Evolutionary conservation across 345 rosid genomes (phyloP), one percentile per base, ranked within the genome.

Genomic region (Eutrema yunnanense): DNA sequence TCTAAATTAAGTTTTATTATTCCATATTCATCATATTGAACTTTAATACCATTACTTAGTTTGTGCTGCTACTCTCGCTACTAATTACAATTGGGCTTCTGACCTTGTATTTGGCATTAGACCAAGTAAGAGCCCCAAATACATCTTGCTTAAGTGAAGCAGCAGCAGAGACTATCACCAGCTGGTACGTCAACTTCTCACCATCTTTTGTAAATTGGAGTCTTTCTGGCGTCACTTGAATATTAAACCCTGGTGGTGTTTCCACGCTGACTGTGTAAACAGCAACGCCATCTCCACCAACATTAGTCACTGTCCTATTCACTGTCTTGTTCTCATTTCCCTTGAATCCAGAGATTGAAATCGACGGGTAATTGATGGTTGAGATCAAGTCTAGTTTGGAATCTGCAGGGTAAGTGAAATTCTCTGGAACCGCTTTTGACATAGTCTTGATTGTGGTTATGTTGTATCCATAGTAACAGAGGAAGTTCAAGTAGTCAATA

Each of bases 321-420:
- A 89, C 41, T 26, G 44, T 83, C 81, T 62, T 82, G 69, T 71
- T 77, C 52, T 59, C 67, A 36, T 76, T 84, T 22, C 65, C 80
- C 7, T 64, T 42, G 69, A 89, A 75, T 38, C 74, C 79, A 27
- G 84, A 81, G 55, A 89, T 74, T 2, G 84, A 79, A n/a, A 94
- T 88, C 4, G 95, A 91, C 7, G 96, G 96, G 66, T 89, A 89
- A 81, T 86, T 91, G 78, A 89, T 82, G 38, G 83, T 82, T 38
- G 89, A 82, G 57, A 86, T 81, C 16, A 82, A 74, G 69, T 82
- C 87, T 2, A 51, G 6, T 55, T 43, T 80, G 4, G 87, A 85
- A n/a, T 83, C 81, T 48, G 74, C 59, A 11, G 88, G 84, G 66
- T 94, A 93, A 49, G 82, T 56, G 40, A 86, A 90, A 9, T 70